Percentiles rank a stretch among this genome's conserved stretches.
Evolutionary conservation across 306 rosid species (phyloP).

Genomic region (Oemleria cerasiformis): DNA sequence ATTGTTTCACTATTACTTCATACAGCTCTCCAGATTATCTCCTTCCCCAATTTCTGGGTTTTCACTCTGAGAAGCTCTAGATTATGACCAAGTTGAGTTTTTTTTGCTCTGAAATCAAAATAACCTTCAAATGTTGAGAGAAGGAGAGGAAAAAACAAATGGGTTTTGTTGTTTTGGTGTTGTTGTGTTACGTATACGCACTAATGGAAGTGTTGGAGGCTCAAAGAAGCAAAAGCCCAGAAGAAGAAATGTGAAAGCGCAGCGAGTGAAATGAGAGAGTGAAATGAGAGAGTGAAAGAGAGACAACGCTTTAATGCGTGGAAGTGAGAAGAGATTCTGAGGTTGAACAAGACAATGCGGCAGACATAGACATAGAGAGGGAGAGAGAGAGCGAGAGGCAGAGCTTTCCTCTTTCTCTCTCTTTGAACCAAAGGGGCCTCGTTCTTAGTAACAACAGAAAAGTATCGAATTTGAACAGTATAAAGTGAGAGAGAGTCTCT

Average conservation of each 20-base stretch:
- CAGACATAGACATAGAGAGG: conserved; percentile 43
- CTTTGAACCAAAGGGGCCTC: conserved; percentile 64
- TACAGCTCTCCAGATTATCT: conserved; percentile 35
- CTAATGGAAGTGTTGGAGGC: conserved; percentile 31
- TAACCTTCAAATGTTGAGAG: conserved; percentile 11
- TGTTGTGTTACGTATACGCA: conserved; percentile 25
- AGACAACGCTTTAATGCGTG: conserved; percentile 58
- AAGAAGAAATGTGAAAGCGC: conserved; percentile 40
- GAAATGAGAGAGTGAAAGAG: conserved; percentile 32
- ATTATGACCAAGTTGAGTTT: conserved; percentile 31
- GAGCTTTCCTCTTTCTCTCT: conserved; percentile 43
- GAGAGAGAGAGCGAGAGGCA: conserved; percentile 18
- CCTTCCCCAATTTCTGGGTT: conserved; percentile 38
- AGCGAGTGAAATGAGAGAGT: conserved; percentile 31
- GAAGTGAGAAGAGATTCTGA: conserved; percentile 85
- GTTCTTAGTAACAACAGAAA: conserved; percentile 80
- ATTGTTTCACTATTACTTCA: conserved; percentile 74
- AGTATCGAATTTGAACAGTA: conserved; percentile 82
- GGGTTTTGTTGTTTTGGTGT: conserved; percentile 28
- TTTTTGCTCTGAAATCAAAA: not conserved
- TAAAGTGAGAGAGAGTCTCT: conserved; percentile 51
- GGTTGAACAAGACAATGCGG: conserved; percentile 87
- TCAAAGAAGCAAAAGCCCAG: conserved; percentile 30
- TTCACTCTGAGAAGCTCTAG: conserved; percentile 18
- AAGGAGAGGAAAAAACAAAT: conserved; percentile 27